Conservation (phyloP, 2,329 filamentous ascomycete species). For the Fusarium begoniae region DNA sequence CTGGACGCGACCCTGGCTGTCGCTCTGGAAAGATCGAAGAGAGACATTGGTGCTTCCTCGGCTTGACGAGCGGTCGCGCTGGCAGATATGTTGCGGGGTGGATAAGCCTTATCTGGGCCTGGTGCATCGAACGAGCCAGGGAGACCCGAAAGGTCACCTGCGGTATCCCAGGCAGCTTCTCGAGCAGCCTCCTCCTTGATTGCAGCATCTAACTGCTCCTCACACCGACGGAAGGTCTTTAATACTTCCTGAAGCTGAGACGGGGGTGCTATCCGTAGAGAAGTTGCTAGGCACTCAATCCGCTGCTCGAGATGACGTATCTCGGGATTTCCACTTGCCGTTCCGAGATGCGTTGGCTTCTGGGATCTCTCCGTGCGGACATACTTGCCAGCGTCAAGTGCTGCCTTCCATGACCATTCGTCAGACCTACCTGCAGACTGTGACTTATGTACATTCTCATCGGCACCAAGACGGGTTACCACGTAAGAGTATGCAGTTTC, state of each 20-base stretch:
- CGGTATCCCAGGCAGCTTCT: slow-evolving; percentile 76
- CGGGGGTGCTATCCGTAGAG: slow-evolving; percentile 77
- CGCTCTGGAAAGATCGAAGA: slow-evolving; percentile 71
- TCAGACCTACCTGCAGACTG: slow-evolving; percentile 51
- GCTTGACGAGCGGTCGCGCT: slow-evolving; percentile 48
- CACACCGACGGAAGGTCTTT: slow-evolving; percentile 77
- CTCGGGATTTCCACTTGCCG: slow-evolving; percentile 66
- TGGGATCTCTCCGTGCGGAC: slow-evolving; percentile 63
- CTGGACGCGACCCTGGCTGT: slow-evolving; percentile 67
- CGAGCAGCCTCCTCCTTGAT: slow-evolving; percentile 72
- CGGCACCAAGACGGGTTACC: slow-evolving; percentile 69
- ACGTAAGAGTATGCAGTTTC: slow-evolving; percentile 89
- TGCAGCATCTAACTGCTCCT: slow-evolving; percentile 77
- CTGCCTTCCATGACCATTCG: slow-evolving; percentile 81
- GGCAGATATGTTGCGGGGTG: slow-evolving; percentile 47
- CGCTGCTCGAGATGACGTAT: slow-evolving; percentile 82
- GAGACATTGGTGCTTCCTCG: slow-evolving; percentile 70
- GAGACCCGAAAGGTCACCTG: slow-evolving; percentile 66
- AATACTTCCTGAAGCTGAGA: slow-evolving; percentile 78
- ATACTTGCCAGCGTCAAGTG: slow-evolving; percentile 81
- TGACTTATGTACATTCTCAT: slow-evolving; percentile 4
- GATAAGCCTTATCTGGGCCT: slow-evolving; percentile 34
- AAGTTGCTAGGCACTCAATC: slow-evolving; percentile 80
- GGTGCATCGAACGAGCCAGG: slow-evolving; percentile 62
- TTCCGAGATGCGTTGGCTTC: slow-evolving; percentile 68